Evolutionary conservation across 106 monocot species (phyloP), one percentile per base, ranked within the genome.

Genomic region (Dendrobium chrysotoxum): DNA sequence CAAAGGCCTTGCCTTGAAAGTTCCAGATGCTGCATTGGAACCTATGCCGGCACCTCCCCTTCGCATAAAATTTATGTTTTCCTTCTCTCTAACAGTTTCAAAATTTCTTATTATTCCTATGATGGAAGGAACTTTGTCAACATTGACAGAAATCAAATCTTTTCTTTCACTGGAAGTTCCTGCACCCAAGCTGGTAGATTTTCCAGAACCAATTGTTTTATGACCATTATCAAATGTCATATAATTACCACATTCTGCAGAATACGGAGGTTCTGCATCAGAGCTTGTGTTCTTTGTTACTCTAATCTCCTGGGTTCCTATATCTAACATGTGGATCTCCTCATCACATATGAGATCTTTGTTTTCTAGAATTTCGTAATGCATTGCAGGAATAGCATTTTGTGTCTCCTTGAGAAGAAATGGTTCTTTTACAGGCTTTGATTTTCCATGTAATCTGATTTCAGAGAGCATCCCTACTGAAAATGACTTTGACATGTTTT

Each of bases 401-500:
- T 79, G 65, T 28, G 35, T 72, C 66, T 83, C 79, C 54, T 83
- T 78, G n/a, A 57, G 20, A 80, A n/a, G 40, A 81, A 45, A 28
- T 41, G 74, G 41, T 54, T 47, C 26, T 50, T 50, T 50, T 12
- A 38, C 5, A 57, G 53, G 11, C 16, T 40, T 53, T 15, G 61
- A 45, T 70, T 35, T 46, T 53, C 53, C 25, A 76, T 78, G 64
- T 30, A n/a, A 65, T 16, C 66, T 77, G 50, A 85, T 61, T 4
- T 87, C 86, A 71, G 85, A 90, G 10, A 90, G 88, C 66, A 78
- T 79, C 18, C 74, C 88, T 17, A 79, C 53, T 76, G 93, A 88
- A 79, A 83, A 88, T 76, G 93, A 93, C 79, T 85, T 93, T 45
- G 72, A 28, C 28, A 93, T 79, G 28, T 42, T 83, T 78, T 77